Conservation (phyloP, 306 rosid genomes). For the Erythrophleum fordii region DNA sequence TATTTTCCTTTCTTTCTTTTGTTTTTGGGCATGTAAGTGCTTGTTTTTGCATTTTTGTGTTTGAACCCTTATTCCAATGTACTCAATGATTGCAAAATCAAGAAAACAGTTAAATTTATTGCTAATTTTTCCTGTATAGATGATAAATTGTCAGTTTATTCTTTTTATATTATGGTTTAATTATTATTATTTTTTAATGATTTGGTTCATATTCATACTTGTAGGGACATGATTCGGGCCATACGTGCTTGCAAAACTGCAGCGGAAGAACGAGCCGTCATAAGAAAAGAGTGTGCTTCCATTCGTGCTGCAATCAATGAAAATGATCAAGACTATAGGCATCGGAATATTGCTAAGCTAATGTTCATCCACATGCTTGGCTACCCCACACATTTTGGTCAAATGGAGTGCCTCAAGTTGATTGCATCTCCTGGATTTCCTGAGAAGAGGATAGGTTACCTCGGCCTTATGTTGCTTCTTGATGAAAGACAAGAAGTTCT, state of each 20-base stretch:
- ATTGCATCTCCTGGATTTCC: constrained; percentile 84
- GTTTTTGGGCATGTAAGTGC: background rate
- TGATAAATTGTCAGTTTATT: constrained; percentile 3
- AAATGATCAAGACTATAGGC: constrained; percentile 75
- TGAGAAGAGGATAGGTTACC: constrained; percentile 85
- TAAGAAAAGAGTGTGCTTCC: constrained; percentile 86
- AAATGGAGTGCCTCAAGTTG: constrained; percentile 86
- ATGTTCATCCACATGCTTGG: constrained; percentile 92
- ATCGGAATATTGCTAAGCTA: constrained; percentile 82
- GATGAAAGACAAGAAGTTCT: constrained; percentile 92
- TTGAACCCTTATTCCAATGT: background rate
- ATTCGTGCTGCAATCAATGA: constrained; percentile 76
- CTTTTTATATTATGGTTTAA: background rate
- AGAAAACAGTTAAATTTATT: background rate
- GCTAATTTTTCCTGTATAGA: background rate
- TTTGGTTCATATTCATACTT: constrained; percentile 21
- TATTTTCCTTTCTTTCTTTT: background rate
- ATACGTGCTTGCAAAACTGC: constrained; percentile 87
- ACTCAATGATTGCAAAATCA: background rate
- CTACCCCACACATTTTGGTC: constrained; percentile 89
- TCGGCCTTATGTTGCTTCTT: constrained; percentile 85
- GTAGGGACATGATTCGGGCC: constrained; percentile 89
- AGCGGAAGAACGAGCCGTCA: constrained; percentile 80
- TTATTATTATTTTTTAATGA: background rate
- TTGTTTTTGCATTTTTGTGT: background rate